These are phyloP conservation scores for Dimocarpus longan DNA, from an alignment of 345 rosid genomes.

Conservation along the genomic window DNA sequence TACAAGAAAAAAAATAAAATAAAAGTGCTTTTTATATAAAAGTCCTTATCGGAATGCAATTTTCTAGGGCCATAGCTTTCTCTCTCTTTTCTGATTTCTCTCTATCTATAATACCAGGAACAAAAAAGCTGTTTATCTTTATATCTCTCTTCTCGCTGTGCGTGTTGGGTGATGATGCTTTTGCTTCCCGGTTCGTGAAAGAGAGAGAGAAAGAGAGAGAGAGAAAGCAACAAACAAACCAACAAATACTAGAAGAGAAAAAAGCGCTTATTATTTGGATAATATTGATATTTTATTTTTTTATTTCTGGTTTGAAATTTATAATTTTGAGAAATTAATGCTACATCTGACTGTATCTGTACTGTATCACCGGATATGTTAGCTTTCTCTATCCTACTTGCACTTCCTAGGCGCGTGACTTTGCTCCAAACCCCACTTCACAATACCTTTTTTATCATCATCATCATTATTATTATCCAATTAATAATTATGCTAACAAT, in stretches of 20 bases:
- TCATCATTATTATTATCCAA: no score
- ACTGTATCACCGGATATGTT: neutral
- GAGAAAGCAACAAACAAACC: neutral
- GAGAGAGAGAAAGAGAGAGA: neutral
- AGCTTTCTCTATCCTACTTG: neutral
- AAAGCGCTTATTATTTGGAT: slow-evolving; percentile 38
- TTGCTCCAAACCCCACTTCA: no score
- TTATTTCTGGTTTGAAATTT: neutral
- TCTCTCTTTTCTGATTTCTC: slow-evolving; percentile 4
- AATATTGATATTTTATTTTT: slow-evolving; percentile 12
- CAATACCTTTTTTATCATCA: no score
- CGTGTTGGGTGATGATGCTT: slow-evolving; percentile 21
- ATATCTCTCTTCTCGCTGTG: neutral
- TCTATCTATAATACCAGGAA: slow-evolving; percentile 5
- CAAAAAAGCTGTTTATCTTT: slow-evolving; percentile 25
- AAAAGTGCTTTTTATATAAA: slow-evolving; percentile 19
- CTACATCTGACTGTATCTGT: slow-evolving; percentile 8
- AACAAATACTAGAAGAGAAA: slow-evolving; percentile 30
- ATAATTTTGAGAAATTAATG: neutral
- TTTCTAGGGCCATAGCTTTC: slow-evolving; percentile 18
- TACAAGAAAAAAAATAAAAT: neutral
- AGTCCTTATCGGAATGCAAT: slow-evolving; percentile 42
- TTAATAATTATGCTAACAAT: no score
- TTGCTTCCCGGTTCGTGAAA: slow-evolving; percentile 17
- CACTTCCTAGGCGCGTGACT: neutral